Evolutionary conservation across 768 basidiomycete species (phyloP), one percentile per base, ranked within the genome.

Genomic region (Rubroboletus pulcherrimus): DNA sequence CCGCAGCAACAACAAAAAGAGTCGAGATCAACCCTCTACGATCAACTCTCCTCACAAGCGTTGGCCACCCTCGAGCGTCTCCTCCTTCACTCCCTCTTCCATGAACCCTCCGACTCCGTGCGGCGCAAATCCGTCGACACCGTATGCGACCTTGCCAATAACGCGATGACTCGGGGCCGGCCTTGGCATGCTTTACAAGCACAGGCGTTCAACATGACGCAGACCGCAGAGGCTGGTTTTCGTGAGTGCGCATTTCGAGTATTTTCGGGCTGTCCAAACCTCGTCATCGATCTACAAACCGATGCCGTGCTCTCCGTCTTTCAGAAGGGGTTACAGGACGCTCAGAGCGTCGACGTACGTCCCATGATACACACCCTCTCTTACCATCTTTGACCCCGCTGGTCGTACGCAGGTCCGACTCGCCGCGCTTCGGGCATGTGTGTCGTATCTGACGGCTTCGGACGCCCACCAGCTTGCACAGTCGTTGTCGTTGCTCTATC

Each of bases 141-240:
- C 2, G 78, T 87, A 24, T 84, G 82, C 56, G 91, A 92, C 62
- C 73, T 92, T 30, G 86, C 90, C 7, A 86, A 86, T 53, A 82
- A 87, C 55, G 81, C 82, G 11, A 89, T 92, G 86, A 66, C 70
- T 15, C 79, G 89, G 2, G 91, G 90, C 1, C 71, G 88, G 9
- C 89, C 89, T 3, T 93, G 90, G 90, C 89, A 90, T 64, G 86
- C 85, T 2, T 74, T 92, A 1, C 90, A 91, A 64, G 81, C 81
- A 0, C 86, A 86, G 51, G 77, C 79, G 0, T 91, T 91, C 63
- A 76, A 71, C 44, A 88, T 90, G 86, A 77, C 81, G 6, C 63
- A 71, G 37, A 47, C 56, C 30, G 50, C 62, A n/a, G 63, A 58
- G 39, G 59, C 68, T 26, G 71, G 72, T 5, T 65, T 80, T 59